Percentiles rank a stretch among this genome's conserved stretches.
Conservation (phyloP, 371 early-diverging fungal species). For the Circinella umbellata region DNA sequence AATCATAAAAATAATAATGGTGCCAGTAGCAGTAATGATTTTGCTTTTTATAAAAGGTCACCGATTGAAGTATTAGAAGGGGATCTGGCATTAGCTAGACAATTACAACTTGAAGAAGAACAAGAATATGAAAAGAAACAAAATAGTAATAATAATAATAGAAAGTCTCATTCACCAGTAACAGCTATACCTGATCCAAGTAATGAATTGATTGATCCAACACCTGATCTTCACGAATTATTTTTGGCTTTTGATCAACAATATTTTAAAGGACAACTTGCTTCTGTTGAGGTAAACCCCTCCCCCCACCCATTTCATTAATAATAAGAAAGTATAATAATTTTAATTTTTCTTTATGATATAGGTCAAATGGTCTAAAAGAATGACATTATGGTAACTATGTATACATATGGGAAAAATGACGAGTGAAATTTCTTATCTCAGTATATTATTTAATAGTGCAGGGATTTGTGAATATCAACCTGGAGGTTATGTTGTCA, state of each 20-base stretch:
- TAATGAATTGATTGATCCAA: conserved; percentile 23
- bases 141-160: too few relatives aligned
- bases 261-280: conserved; percentile 60
- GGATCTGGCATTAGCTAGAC: conserved; percentile 23
- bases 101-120: conserved; percentile 4
- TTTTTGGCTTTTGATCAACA: conserved; percentile 59
- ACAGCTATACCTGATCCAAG: not conserved
- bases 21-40: too few relatives aligned
- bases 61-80: conserved; percentile 6
- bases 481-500: conserved; percentile 46
- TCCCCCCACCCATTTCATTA: too few relatives aligned
- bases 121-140: conserved; percentile 26
- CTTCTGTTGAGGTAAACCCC: conserved; percentile 55
- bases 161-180: not conserved
- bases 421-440: too few relatives aligned
- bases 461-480: conserved; percentile 52
- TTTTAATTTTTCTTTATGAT: not conserved
- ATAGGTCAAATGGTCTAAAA: conserved; percentile 54
- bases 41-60: too few relatives aligned
- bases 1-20: not conserved
- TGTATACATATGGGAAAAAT: too few relatives aligned
- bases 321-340: too few relatives aligned
- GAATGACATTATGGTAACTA: conserved; percentile 62
- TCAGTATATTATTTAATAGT: not conserved
- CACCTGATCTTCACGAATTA: conserved; percentile 56